Base-by-base conservation (phyloP, 495 filamentous ascomycete species). In the Penicillium mononematosum region DNA sequence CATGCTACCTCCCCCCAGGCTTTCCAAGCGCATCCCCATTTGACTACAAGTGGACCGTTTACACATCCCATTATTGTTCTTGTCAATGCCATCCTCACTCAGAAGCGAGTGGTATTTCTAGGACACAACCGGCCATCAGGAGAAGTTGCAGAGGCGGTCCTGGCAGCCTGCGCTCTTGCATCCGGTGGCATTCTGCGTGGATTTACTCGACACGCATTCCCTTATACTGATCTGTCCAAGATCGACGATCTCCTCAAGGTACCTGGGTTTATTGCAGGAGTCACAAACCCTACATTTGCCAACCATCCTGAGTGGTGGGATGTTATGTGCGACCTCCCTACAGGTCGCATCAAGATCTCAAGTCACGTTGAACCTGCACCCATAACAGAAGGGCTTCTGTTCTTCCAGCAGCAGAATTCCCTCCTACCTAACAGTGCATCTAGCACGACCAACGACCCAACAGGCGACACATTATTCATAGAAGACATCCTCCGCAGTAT, bases 281-380 rank as follows among this genome's bases (percentile, higher is more conserved):
- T 99, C 17, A 99, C 94, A 3, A 99, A 99, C 71, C 94, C 92
- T 9, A 91, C 89, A 0, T 98, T 99, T 70, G 91, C 92, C 58
- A 85, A 92, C 62, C 93, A 97, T 63, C 88, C 88, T 1, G 92
- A 96, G 64, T 99, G 94, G 94, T 99, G 94, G 94, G 94, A 99
- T 72, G 70, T 99, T 8, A 80, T 99, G 16, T 99, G 94, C 69
- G 94, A 99, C 68, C 78, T 99, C 29, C 88, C 91, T 4, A 92
- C 86, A 2, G 94, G 94, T 29, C 84, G 91, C 16, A 95, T 99
- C 77, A 95, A 93, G 71, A 96, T 99, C 65, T 95, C 88, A 63
- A 86, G 76, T 65, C 83, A 83, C 59, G 89, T 97, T 53, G 91
- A 95, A 54, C 68, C 75, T 12, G 88, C 89, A 1, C 83, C 86